Evolutionary conservation across 2,329 filamentous ascomycete species (phyloP).

Genomic region (Aspergillus thermomutatus): DNA sequence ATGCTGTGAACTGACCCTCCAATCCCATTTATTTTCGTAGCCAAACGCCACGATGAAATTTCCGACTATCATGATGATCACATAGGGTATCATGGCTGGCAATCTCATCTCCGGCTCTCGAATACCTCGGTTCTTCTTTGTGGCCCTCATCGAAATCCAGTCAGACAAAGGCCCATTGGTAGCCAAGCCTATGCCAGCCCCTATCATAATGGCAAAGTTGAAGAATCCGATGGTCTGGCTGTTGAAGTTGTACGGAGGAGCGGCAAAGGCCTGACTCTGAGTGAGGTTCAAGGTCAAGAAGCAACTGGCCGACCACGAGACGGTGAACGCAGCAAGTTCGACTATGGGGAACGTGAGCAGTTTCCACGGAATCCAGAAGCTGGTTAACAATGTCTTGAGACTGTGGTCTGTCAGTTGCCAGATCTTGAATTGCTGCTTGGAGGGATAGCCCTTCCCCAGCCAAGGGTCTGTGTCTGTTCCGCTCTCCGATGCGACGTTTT

Average conservation of each 20-base stretch:
- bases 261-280: slow-evolving; percentile 52
- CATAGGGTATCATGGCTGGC: slow-evolving; percentile 55
- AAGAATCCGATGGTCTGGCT: slow-evolving; percentile 52
- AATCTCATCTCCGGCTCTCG: slow-evolving; percentile 59
- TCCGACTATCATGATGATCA: slow-evolving; percentile 55
- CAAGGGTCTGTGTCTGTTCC: slow-evolving; percentile 46
- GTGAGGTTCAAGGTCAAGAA: slow-evolving; percentile 63
- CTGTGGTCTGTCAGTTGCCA: slow-evolving; percentile 49
- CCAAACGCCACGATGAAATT: slow-evolving; percentile 56
- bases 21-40: slow-evolving; percentile 52
- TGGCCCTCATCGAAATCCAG: slow-evolving; percentile 55
- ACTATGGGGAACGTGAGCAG: slow-evolving; percentile 62
- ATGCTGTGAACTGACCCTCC: slow-evolving; percentile 40
- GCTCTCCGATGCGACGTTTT: slow-evolving; percentile 17
- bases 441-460: slow-evolving; percentile 55
- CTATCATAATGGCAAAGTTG: slow-evolving; percentile 56
- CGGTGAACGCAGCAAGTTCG: slow-evolving; percentile 59
- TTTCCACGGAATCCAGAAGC: slow-evolving; percentile 62
- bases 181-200: slow-evolving; percentile 52
- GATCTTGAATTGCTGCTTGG: slow-evolving; percentile 54
- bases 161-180: slow-evolving; percentile 56
- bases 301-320: slow-evolving; percentile 56
- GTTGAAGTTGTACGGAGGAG: slow-evolving; percentile 54
- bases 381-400: slow-evolving; percentile 45
- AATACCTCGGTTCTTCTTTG: slow-evolving; percentile 52